These are phyloP conservation scores for Sodiomyces alkalinus DNA, from an alignment of 2,329 filamentous ascomycete species.

Conservation along the genomic window DNA sequence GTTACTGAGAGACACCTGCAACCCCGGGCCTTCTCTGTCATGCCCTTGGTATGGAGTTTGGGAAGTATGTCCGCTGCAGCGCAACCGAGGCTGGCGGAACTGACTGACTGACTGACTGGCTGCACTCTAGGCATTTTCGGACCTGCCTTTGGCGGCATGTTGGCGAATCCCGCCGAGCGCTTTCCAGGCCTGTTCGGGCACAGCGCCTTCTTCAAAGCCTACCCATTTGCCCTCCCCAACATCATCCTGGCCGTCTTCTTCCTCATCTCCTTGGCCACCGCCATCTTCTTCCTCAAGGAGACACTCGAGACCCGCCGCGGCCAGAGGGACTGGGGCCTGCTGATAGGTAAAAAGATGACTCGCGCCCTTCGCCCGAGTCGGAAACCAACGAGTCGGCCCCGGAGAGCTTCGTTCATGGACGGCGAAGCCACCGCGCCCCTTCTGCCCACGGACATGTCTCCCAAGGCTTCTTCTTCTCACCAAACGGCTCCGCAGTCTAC, in stretches of 20 bases:
- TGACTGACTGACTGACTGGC: not conserved
- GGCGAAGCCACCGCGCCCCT: constrained; percentile 42
- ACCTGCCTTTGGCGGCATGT: constrained; percentile 71
- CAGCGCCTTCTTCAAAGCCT: constrained; percentile 53
- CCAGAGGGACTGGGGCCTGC: constrained; percentile 57
- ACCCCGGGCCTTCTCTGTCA: constrained; percentile 77
- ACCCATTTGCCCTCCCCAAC: constrained; percentile 77
- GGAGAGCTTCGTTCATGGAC: constrained; percentile 34
- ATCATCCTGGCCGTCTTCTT: constrained; percentile 65
- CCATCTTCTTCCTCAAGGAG: constrained; percentile 71
- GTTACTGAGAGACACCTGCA: constrained; percentile 78
- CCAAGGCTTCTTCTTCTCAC: constrained; percentile 3
- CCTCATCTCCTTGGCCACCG: constrained; percentile 57
- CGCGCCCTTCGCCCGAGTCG: constrained; percentile 16
- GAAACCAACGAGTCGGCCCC: constrained; percentile 6
- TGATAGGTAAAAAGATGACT: constrained; percentile 53
- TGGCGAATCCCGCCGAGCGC: constrained; percentile 66
- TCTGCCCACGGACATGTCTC: constrained; percentile 19
- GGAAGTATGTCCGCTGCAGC: constrained; percentile 24
- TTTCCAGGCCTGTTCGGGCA: constrained; percentile 56
- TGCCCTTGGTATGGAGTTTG: constrained; percentile 81
- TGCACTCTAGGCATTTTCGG: constrained; percentile 54
- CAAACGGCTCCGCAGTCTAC: constrained; percentile 14
- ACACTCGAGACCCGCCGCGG: constrained; percentile 60
- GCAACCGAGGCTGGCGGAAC: not conserved